Evolutionary conservation across 441 rosid genomes (phyloP).

Genomic region (Biscutella laevigata): DNA sequence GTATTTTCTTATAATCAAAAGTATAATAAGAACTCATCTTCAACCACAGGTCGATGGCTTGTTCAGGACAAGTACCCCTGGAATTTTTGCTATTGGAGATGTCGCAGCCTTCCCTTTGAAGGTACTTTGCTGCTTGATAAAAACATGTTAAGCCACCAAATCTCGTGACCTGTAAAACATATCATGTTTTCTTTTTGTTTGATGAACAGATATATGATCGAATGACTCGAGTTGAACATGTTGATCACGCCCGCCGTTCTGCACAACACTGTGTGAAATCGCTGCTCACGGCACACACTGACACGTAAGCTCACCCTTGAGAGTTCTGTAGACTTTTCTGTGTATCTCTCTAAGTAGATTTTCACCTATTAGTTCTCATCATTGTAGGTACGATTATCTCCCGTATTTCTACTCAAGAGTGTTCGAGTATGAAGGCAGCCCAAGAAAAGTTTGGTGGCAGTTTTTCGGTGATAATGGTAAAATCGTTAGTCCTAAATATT

Average conservation of each 20-base stretch:
- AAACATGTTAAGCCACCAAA: constrained; percentile 1
- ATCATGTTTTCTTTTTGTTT: constrained; percentile 6
- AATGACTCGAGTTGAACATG: constrained; percentile 76
- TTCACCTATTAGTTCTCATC: constrained; percentile 2
- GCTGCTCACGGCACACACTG: constrained; percentile 58
- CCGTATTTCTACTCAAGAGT: constrained; percentile 87
- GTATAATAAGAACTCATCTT: constrained; percentile 13
- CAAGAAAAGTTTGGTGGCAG: constrained; percentile 91
- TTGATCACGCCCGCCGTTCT: constrained; percentile 85
- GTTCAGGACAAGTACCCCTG: constrained; percentile 72
- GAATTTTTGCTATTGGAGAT: constrained; percentile 90
- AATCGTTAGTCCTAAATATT: not conserved
- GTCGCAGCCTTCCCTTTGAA: constrained; percentile 89
- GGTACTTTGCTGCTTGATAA: constrained; percentile 34
- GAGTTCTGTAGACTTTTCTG: not conserved
- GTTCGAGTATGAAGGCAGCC: constrained; percentile 86
- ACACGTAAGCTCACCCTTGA: constrained; percentile 35
- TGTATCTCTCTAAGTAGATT: constrained; percentile 9
- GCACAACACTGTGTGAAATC: constrained; percentile 81
- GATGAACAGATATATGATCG: constrained; percentile 66
- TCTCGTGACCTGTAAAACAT: constrained; percentile 4
- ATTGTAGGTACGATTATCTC: constrained; percentile 78
- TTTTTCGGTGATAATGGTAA: constrained; percentile 89
- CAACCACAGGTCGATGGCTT: constrained; percentile 67
- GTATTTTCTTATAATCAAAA: not conserved